Evolutionary conservation across 495 filamentous ascomycete species (phyloP), one percentile per base, ranked within the genome.

Genomic region (Lasiosphaeris hirsuta): DNA sequence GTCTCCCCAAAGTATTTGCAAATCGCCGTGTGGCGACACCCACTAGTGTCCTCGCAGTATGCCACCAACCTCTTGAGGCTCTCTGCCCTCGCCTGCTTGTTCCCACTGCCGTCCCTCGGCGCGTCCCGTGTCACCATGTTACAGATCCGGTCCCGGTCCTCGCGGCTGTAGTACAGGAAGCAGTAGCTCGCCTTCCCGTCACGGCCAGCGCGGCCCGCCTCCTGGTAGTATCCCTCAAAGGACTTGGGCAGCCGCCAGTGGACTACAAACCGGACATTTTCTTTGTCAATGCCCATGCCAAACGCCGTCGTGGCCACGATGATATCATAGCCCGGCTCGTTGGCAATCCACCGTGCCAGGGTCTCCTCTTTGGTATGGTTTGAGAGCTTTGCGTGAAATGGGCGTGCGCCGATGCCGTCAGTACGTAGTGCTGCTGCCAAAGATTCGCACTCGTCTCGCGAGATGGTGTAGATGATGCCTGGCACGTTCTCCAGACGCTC

Each of bases 281-380:
- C 83, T 71, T 96, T 96, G 65, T 97, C 92, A 62, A 98, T 97
- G 4, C 93, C 93, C 93, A 98, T 97, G 7, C 93, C 93, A 59
- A 97, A 97, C 0, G 93, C 93, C 3, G 90, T 97, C 0, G 93
- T 97, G 5, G 93, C 93, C 40, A 97, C 89, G 43, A 97, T 92
- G 47, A 97, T 86, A 62, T 92, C 90, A 69, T 94, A 96, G 6
- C 86, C 84, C 10, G 78, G 74, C 44, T 82, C 78, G 59, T 88
- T 87, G 13, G 81, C 81, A 38, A 94, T 83, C 93, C 93, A 97
- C 36, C 84, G 82, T 4, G 79, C 65, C 34, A 89, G 72, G 37
- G 81, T 81, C 56, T 84, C 81, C 43, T 86, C 84, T 62, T 89
- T 89, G 40, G 79, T 73, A 23, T 82, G 72, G 48, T 79, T 82